Base-by-base conservation (phyloP, 257 asterid genomes). In the Plantago major region DNA sequence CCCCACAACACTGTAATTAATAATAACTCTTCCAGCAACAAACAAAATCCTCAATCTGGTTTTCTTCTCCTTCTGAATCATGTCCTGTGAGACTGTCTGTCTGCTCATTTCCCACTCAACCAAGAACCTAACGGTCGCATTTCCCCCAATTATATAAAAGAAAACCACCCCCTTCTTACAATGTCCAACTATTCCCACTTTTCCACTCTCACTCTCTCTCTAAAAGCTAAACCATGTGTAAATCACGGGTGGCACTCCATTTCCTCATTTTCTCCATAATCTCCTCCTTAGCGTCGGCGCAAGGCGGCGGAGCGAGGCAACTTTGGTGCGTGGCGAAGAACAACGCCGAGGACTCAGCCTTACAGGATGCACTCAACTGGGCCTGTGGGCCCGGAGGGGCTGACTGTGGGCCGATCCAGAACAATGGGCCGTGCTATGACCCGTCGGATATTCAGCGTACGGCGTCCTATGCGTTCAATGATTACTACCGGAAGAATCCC, bases 291-390 rank as follows among this genome's bases (percentile, higher is more conserved):
- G 73, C 69, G 19, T 71, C 62, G 1, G 94, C 84, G 57, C 84
- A 76, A 55, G 72, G 68, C 62, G 76, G 76, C 60, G 40, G 40
- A 33, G 46, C 73, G 28, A 60, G 64, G 70, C 80, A 91, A 70
- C 78, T 88, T 19, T 91, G 98, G 98, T 91, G 98, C 73, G 97
- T 91, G 62, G 95, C 97, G 0, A 88, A 86, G 80, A 86, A 88
- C 75, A 86, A 91, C 74, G 98, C 98, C 7, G 89, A 78, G 15
- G 97, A 86, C 76, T 60, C 74, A 16, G 82, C 90, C 6, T 85
- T 91, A 8, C 93, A 88, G 77, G 49, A 85, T 6, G 94, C 96
- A 5, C 64, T 88, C 40, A 90, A 84, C 37, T 91, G 98, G 98
- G 83, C 94, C 0, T 91, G 98, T 72, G 92, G 95, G 68, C 68